A percentile compares a stretch with the other conserved stretches of the same genome.
Evolutionary conservation across 2,329 filamentous ascomycete species (phyloP).

Genomic region (Exophiala spinifera): DNA sequence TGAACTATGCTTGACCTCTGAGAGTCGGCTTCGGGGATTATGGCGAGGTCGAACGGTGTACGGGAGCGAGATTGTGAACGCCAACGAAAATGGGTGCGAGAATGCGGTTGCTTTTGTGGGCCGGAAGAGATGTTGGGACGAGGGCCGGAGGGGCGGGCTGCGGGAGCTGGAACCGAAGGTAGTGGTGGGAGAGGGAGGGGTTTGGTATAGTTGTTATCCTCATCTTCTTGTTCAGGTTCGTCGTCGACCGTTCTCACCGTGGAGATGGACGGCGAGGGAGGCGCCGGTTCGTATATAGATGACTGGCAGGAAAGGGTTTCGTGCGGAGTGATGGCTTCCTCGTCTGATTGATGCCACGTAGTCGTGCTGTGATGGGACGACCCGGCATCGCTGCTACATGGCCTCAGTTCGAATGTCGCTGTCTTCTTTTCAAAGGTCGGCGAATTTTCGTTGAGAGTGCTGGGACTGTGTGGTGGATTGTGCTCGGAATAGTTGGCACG

Average conservation of each 20-base stretch:
- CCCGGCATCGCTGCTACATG: neutral
- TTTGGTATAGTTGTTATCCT: neutral
- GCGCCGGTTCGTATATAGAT: conserved; percentile 35
- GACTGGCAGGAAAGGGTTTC: conserved; percentile 1
- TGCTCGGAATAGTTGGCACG: neutral
- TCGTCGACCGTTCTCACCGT: conserved; percentile 5
- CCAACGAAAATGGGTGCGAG: neutral
- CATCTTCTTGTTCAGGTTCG: neutral
- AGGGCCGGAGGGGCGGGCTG: conserved; percentile 6
- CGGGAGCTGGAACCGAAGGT: neutral
- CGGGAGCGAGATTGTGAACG: neutral
- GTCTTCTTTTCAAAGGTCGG: neutral
- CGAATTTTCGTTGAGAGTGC: neutral
- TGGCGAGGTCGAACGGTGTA: neutral
- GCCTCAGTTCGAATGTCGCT: neutral
- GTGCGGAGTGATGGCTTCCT: conserved; percentile 32
- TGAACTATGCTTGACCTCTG: neutral
- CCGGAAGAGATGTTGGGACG: neutral
- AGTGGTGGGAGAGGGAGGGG: conserved; percentile 7
- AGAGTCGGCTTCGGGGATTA: neutral
- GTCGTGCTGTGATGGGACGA: conserved; percentile 37
- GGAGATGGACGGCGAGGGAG: conserved; percentile 34
- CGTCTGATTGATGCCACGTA: conserved; percentile 33
- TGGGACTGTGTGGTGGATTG: neutral
- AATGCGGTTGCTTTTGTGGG: neutral